Evolutionary conservation across 495 filamentous ascomycete genomes (phyloP).

Genomic region (Trypethelium eluteriae): DNA sequence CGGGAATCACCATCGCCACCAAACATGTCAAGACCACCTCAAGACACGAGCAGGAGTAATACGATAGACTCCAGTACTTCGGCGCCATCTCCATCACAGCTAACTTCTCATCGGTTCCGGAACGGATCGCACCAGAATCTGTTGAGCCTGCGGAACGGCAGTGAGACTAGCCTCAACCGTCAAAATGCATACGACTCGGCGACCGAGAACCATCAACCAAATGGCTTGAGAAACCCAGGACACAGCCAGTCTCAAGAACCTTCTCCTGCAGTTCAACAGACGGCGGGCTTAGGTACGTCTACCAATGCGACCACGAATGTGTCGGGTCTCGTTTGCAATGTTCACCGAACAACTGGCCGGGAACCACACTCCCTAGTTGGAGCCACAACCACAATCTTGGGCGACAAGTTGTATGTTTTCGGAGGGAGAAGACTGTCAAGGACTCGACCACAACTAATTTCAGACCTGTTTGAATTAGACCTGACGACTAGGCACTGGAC

Average conservation of each 20-base stretch:
- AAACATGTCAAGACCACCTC: constrained; percentile 35
- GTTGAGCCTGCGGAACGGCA: constrained; percentile 43
- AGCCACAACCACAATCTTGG: constrained; percentile 87
- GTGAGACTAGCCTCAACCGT: constrained; percentile 50
- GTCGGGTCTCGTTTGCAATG: constrained; percentile 87
- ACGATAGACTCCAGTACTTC: constrained; percentile 56
- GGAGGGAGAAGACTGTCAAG: constrained; percentile 82
- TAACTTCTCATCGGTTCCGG: constrained; percentile 26
- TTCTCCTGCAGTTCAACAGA: constrained; percentile 25
- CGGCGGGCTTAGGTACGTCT: constrained; percentile 29
- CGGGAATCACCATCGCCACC: constrained; percentile 20
- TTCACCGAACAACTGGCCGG: constrained; percentile 80
- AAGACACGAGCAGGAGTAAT: constrained; percentile 41
- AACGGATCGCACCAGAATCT: constrained; percentile 23
- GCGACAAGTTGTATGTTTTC: constrained; percentile 93
- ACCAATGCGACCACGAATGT: constrained; percentile 44
- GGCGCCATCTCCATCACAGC: constrained; percentile 36
- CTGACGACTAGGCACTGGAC: constrained; percentile 87
- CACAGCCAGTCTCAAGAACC: not conserved
- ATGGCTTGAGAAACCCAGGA: constrained; percentile 1
- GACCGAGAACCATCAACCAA: not conserved
- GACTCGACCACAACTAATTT: constrained; percentile 72
- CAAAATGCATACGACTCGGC: constrained; percentile 16
- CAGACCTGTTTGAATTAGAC: constrained; percentile 88
- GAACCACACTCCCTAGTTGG: constrained; percentile 89